Base-by-base conservation (phyloP, 2,329 filamentous ascomycete species). In the Lasiodiplodia sp. region DNA sequence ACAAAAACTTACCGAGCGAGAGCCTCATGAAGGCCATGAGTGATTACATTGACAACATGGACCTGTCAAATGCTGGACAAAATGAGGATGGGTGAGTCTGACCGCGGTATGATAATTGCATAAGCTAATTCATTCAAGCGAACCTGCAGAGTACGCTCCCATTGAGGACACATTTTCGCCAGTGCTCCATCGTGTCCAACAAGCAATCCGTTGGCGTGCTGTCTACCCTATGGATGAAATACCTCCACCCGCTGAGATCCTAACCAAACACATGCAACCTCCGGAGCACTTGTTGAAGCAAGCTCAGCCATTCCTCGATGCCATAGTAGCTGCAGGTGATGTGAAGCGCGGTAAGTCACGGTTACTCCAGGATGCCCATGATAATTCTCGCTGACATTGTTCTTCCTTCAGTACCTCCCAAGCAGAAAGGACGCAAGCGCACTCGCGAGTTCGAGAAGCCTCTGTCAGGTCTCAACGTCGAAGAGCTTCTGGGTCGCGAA, bases 21-120 rank as follows among this genome's bases (percentile, higher is more conserved):
- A 88, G 92, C 38, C 85, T 99, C 28, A 86, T 88, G 66, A 82
- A 90, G 60, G 91, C 93, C 1, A 98, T 99, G 94, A 91, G 90
- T 77, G 89, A 93, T 71, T 98, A 95, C 73, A 93, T 99, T 8
- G 93, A 98, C 77, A 89, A 88, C 8, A 97, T 99, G 95, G 94
- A 97, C 74, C 83, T 99, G 2, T 91, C 91, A 1, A 85, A 79
- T 0, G 89, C 91, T 74, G 91, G 86, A 11, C 86, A 84, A 56
- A 91, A 97, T 73, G 92, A 96, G 56, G 92, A 90, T 88, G 66
- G 66, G 66, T 68, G 62, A 62, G 25, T 92, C 25, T 14, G 34
- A 56, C 34, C 16, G 16, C 4, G 3, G n/a, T 3, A 12, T 14
- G 44, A 12, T 5, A 21, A 0, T 28, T 56, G 18, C 14, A 16